Conservation (phyloP, 495 filamentous ascomycete species). For the Talaromyces liani region DNA sequence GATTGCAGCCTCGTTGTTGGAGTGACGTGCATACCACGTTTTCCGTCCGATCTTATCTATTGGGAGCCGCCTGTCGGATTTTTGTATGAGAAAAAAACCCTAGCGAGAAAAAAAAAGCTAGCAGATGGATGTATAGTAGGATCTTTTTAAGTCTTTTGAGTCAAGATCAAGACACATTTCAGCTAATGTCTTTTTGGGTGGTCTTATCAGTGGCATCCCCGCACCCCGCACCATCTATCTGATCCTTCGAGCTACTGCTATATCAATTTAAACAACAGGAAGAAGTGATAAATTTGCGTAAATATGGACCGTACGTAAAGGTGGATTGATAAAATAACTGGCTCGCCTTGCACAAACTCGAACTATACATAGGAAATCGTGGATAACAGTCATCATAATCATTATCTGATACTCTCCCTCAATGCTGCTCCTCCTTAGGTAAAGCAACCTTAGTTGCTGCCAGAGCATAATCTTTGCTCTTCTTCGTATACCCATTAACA, state of each 20-base stretch:
- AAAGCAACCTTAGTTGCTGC: slow-evolving; percentile 29
- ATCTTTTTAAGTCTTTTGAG: neutral
- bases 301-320: neutral
- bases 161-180: neutral
- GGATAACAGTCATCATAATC: neutral
- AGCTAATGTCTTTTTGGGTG: neutral
- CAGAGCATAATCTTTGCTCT: slow-evolving; percentile 44
- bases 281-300: neutral
- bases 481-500: slow-evolving; percentile 45
- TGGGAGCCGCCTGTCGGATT: neutral
- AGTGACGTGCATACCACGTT: neutral
- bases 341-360: neutral
- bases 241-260: too few relatives aligned
- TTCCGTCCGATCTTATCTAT: neutral
- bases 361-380: neutral
- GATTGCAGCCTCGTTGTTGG: neutral
- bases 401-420: slow-evolving; percentile 1
- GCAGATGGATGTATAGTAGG: neutral
- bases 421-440: slow-evolving; percentile 33
- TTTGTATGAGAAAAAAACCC: neutral
- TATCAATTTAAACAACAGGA: neutral
- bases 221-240: neutral
- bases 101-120: neutral
- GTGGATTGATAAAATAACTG: neutral
- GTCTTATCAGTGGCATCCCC: neutral